Base-by-base conservation (phyloP, 352 stramenopile genomes). In the Phytophthora tentaculata region DNA sequence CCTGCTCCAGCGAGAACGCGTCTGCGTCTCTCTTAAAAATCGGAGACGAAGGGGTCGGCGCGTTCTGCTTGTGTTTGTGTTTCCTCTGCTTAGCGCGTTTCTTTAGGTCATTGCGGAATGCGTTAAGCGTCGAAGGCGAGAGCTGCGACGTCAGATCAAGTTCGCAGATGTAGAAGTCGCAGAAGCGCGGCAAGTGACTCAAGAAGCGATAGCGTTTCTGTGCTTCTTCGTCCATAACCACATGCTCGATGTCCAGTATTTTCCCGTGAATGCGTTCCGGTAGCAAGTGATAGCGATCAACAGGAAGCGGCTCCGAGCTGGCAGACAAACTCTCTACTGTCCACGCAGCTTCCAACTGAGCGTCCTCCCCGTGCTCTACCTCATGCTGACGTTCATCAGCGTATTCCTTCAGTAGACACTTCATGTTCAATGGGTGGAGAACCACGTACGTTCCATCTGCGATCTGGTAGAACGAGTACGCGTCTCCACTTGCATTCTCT, bases 391-490 rank as follows among this genome's bases (percentile, higher is more conserved):
- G 67, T 41, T 87, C 63, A 1, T 70, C 66, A 3, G 77, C 73
- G 45, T 81, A 91, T 52, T 97, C 90, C 44, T 89, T 92, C 28
- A 94, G 61, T 50, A 97, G 59, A 57, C 89, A 96, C 51, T 94
- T 91, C 89, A 97, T 94, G 59, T 92, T 96, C 24, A 97, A 74
- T 16, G 91, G 86, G 59, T 97, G 91, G 13, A 97, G 71, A 57
- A 97, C 81, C n/a, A 94, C 91, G 51, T 94, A 94, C 54, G 89
- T 92, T 8, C 91, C 91, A 58, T 96, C 86, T 12, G 73, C 63
- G 19, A 94, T 86, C 59, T 97, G 91, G 50, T 96, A 97, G 51
- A 96, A 97, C 45, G 79, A 91, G 51, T 95, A 97, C 59, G 76
- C 24, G 4, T 84, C 79, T 10, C 67, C 61, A 57, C 45, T 64